These are phyloP conservation scores for Cladosporium austrohemisphaericum DNA, from an alignment of 2,329 filamentous ascomycete genomes.

Conservation along the genomic window DNA sequence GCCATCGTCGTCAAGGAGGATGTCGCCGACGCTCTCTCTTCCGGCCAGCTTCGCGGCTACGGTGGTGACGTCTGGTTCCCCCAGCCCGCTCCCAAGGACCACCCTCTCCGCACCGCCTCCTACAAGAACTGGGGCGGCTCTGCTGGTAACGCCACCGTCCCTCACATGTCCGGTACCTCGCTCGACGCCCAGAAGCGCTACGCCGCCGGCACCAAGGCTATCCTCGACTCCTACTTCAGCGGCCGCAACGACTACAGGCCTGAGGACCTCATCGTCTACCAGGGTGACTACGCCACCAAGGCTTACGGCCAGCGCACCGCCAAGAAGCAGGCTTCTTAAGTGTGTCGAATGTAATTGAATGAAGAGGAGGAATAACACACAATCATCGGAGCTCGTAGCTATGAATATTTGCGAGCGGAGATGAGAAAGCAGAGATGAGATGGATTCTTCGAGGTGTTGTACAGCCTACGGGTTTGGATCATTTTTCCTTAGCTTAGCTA, in stretches of 20 bases:
- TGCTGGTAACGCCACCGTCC: constrained; percentile 89
- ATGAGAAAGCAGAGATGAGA: too few relatives aligned
- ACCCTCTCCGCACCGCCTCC: constrained; percentile 78
- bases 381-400: too few relatives aligned
- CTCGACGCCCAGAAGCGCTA: constrained; percentile 87
- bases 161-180: constrained; percentile 98
- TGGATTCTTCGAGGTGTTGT: too few relatives aligned
- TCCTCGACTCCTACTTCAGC: constrained; percentile 85
- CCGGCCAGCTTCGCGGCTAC: constrained; percentile 85
- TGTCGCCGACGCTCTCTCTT: constrained; percentile 87
- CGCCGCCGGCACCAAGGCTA: constrained; percentile 64
- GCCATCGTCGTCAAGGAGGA: constrained; percentile 99
- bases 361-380: not conserved
- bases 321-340: constrained; percentile 13
- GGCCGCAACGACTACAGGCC: constrained; percentile 83
- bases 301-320: constrained; percentile 69
- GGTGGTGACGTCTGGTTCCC: constrained; percentile 94
- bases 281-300: constrained; percentile 92
- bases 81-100: constrained; percentile 90
- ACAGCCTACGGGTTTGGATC: too few relatives aligned
- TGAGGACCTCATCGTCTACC: constrained; percentile 85
- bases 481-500: too few relatives aligned
- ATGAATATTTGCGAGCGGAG: too few relatives aligned
- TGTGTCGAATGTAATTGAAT: not conserved
- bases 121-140: constrained; percentile 86